Evolutionary conservation across 2,329 filamentous ascomycete genomes (phyloP).

Genomic region (Epicoccum nigrum): DNA sequence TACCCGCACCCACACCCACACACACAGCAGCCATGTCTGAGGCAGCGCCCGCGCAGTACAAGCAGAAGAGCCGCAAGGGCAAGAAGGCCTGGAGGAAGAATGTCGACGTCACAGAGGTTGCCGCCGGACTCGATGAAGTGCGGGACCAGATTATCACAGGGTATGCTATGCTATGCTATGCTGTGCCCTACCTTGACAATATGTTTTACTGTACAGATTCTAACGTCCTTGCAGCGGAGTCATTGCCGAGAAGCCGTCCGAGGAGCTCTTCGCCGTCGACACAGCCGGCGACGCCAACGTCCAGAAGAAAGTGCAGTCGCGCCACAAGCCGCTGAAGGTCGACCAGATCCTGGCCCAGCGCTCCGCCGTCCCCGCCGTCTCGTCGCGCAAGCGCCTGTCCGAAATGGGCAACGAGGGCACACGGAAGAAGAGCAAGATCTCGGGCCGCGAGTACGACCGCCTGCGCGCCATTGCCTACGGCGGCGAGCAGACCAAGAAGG

Average conservation of each 20-base stretch:
- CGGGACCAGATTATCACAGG: constrained; percentile 91
- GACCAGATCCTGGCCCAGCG: constrained; percentile 90
- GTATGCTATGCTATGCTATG: constrained; percentile 53
- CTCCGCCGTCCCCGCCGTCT: constrained; percentile 80
- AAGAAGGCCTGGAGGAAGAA: constrained; percentile 99
- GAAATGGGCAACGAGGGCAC: constrained; percentile 72
- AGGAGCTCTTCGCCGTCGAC: constrained; percentile 86
- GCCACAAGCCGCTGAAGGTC: constrained; percentile 79
- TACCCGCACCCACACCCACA: background rate
- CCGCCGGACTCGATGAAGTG: constrained; percentile 79
- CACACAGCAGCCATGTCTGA: constrained; percentile 16
- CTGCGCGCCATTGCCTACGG: constrained; percentile 78
- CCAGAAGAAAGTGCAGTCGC: constrained; percentile 67
- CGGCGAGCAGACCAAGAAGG: constrained; percentile 62
- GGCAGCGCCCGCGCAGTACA: constrained; percentile 77
- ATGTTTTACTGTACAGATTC: background rate
- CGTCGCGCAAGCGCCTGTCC: constrained; percentile 75
- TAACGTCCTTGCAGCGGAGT: constrained; percentile 68
- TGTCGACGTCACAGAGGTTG: constrained; percentile 87
- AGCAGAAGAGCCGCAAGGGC: constrained; percentile 91
- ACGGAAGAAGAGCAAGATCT: constrained; percentile 81
- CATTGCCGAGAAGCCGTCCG: constrained; percentile 79
- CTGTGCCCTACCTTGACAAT: no score
- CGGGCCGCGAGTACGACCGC: constrained; percentile 80
- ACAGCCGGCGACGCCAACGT: constrained; percentile 72